Percentiles rank a stretch among this genome's conserved stretches.
phyloP scores from a whole-genome alignment of 2,329 filamentous ascomycete species.

The Plenodomus tracheiphilus region DNA sequence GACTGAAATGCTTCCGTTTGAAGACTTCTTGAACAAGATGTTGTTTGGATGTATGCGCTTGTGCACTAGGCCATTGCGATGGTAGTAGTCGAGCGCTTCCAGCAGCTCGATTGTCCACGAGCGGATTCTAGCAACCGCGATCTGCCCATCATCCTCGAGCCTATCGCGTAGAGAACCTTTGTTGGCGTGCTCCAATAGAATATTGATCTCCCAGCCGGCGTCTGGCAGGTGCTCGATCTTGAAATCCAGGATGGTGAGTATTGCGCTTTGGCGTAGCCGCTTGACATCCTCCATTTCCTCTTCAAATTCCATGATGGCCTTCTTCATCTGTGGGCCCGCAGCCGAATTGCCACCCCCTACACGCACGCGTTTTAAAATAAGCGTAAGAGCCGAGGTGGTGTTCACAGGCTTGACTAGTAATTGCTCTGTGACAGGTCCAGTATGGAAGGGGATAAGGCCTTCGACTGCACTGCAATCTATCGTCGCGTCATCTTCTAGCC shows the following conservation, averaged over 20 bases:
- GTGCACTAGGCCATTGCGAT: constrained; percentile 82
- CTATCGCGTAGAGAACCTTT: constrained; percentile 83
- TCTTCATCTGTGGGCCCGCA: constrained; percentile 70
- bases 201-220: constrained; percentile 69
- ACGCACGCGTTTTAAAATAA: constrained; percentile 63
- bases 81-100: constrained; percentile 84
- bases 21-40: constrained; percentile 73
- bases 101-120: constrained; percentile 92
- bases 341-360: constrained; percentile 57
- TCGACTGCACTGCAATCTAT: constrained; percentile 72
- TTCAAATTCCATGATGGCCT: constrained; percentile 76
- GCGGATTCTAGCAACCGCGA: constrained; percentile 75
- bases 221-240: constrained; percentile 64
- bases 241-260: constrained; percentile 81
- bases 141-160: constrained; percentile 73
- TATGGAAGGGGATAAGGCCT: constrained; percentile 65
- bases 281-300: constrained; percentile 75
- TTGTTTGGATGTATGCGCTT: constrained; percentile 80
- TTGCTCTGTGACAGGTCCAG: constrained; percentile 67
- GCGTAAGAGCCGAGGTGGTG: constrained; percentile 52
- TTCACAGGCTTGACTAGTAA: constrained; percentile 72
- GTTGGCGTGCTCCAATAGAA: constrained; percentile 76
- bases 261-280: constrained; percentile 72
- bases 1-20: constrained; percentile 66
- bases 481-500: constrained; percentile 64